phyloP scores from a whole-genome alignment of 164 flowering plant genomes.

The Magnolia changhungtana region DNA sequence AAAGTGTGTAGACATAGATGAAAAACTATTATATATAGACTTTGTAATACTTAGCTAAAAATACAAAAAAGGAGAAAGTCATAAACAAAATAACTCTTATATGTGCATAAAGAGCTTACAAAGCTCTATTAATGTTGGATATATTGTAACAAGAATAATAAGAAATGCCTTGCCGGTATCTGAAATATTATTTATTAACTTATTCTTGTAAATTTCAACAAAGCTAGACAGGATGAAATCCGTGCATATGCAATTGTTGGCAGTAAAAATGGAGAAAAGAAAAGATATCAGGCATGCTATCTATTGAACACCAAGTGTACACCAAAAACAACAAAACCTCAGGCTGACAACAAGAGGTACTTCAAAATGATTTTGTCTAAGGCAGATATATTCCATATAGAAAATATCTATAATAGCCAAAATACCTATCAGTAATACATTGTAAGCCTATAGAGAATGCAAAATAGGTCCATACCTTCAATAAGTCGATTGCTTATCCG shows the following conservation, averaged over 20 bases:
- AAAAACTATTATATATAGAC: too few species aligned
- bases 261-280: not conserved
- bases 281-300: not conserved
- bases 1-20: too few species aligned
- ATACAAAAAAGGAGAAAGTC: too few species aligned
- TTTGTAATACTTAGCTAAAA: too few species aligned
- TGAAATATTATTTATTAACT: slow-evolving; percentile 73
- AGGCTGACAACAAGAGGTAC: not conserved
- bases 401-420: not conserved
- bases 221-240: slow-evolving; percentile 40
- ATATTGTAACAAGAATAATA: slow-evolving; percentile 75
- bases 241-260: not conserved
- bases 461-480: not conserved
- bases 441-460: not conserved
- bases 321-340: not conserved
- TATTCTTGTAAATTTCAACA: slow-evolving; percentile 96
- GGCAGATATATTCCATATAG: not conserved
- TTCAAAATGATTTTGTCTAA: not conserved
- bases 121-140: too few species aligned
- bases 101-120: too few species aligned
- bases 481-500: not conserved
- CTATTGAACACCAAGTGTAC: not conserved
- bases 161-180: slow-evolving; percentile 96
- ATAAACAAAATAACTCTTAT: too few species aligned
- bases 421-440: not conserved